Conservation (phyloP, 1,284 basidiomycete genomes). For the Ceratobasidium sp. region DNA sequence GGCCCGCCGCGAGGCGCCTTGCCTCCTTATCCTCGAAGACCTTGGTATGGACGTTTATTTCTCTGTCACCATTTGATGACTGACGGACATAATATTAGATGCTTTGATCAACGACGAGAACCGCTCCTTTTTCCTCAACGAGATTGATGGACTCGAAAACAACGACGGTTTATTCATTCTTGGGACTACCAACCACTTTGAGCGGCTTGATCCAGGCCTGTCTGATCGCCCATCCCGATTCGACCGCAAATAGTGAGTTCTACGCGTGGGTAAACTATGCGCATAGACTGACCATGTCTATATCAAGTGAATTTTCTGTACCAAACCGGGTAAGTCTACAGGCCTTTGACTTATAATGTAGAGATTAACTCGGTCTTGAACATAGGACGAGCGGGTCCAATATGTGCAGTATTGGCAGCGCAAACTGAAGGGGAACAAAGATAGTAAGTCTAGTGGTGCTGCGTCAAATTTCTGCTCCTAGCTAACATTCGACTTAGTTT, state of each 20-base stretch:
- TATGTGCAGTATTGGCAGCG: constrained; percentile 80
- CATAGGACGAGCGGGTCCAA: constrained; percentile 62
- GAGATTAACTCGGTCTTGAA: background rate
- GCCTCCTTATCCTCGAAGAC: constrained; percentile 80
- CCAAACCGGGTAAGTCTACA: constrained; percentile 54
- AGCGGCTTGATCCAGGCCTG: constrained; percentile 75
- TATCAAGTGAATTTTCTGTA: constrained; percentile 56
- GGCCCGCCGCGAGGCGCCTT: constrained; percentile 59
- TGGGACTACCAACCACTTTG: constrained; percentile 84
- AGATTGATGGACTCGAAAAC: constrained; percentile 66
- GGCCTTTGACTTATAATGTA: background rate
- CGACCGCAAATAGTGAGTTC: constrained; percentile 79
- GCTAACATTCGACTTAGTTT: constrained; percentile 51
- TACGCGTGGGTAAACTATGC: background rate
- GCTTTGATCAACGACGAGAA: constrained; percentile 58
- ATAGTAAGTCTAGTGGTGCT: no score
- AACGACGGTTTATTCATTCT: constrained; percentile 82
- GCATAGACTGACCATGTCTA: background rate
- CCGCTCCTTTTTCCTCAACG: constrained; percentile 83
- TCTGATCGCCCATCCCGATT: constrained; percentile 80
- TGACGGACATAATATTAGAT: background rate
- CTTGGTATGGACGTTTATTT: constrained; percentile 62
- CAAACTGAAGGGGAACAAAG: constrained; percentile 67
- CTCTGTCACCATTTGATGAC: background rate
- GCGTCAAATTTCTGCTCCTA: background rate